Conservation (phyloP, 805 yeast species). For the Nakazawaea ernobii region DNA sequence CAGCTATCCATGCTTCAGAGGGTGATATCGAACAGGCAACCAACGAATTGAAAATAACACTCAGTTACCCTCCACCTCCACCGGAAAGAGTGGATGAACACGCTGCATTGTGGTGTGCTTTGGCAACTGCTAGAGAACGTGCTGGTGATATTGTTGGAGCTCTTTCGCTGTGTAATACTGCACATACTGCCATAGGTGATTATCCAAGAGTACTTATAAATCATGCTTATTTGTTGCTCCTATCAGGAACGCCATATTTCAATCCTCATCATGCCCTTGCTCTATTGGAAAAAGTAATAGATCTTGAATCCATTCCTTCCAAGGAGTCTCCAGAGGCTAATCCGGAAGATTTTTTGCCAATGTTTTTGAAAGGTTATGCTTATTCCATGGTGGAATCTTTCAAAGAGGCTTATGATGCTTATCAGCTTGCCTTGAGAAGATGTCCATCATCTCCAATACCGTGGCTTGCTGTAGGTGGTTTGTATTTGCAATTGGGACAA, state of each 20-base stretch:
- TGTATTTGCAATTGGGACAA: conserved; percentile 54
- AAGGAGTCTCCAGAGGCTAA: conserved; percentile 15
- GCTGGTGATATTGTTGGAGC: conserved; percentile 46
- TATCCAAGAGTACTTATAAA: conserved; percentile 39
- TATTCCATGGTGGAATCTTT: conserved; percentile 40
- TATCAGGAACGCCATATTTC: conserved; percentile 23
- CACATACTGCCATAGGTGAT: conserved; percentile 38
- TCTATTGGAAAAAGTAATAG: conserved; percentile 28
- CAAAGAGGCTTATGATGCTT: conserved; percentile 47
- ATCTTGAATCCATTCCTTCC: conserved; percentile 17
- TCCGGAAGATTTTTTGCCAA: conserved; percentile 50
- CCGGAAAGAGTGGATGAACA: conserved; percentile 39
- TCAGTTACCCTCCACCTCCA: conserved; percentile 45
- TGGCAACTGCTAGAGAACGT: conserved; percentile 46
- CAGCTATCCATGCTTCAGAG: conserved; percentile 46
- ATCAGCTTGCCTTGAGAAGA: conserved; percentile 48
- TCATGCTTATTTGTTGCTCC: conserved; percentile 43
- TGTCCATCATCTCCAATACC: conserved; percentile 52
- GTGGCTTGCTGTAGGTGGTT: conserved; percentile 62
- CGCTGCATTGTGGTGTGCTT: conserved; percentile 46
- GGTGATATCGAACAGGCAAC: conserved; percentile 45
- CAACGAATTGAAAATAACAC: conserved; percentile 42
- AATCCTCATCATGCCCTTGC: conserved; percentile 31
- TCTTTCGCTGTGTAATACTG: conserved; percentile 41
- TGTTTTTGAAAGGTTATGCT: conserved; percentile 51